A percentile compares a stretch with the other conserved stretches of the same genome.
Conservation (phyloP, 2,329 filamentous ascomycete genomes). For the Xylaria sp. region DNA sequence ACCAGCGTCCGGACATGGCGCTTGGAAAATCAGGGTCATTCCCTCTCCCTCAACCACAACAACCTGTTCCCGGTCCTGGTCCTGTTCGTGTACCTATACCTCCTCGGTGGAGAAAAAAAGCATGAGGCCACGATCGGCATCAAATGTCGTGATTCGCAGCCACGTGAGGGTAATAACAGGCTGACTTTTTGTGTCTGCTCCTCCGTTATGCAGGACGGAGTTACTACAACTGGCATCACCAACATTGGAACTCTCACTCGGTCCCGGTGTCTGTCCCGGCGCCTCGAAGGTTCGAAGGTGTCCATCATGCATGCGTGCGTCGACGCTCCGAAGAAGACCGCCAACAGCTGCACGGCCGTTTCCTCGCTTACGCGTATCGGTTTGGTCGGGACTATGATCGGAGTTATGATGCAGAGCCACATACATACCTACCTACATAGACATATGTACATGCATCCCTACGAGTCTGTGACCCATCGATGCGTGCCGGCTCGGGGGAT, state of each 20-base stretch:
- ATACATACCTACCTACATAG: no score
- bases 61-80: neutral
- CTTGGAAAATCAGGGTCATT: neutral
- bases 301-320: slow-evolving; percentile 3
- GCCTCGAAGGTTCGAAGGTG: no score
- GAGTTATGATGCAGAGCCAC: no score
- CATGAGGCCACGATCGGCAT: slow-evolving; percentile 2
- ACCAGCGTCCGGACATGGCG: no score
- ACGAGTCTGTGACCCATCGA: no score
- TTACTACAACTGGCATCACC: neutral
- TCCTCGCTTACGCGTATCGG: neutral
- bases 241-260: neutral
- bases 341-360: slow-evolving; percentile 16
- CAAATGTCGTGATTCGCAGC: neutral
- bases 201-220: neutral
- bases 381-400: neutral
- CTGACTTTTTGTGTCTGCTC: neutral
- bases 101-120: neutral
- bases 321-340: no score
- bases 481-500: neutral
- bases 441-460: no score
- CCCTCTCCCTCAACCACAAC: neutral
- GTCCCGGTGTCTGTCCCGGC: slow-evolving; percentile 15
- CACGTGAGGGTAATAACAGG: neutral
- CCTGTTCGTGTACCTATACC: no score